A percentile compares a stretch with the other conserved stretches of the same genome.
Conservation (phyloP, 208 protist genomes). For the Crithidia acanthocephali region DNA sequence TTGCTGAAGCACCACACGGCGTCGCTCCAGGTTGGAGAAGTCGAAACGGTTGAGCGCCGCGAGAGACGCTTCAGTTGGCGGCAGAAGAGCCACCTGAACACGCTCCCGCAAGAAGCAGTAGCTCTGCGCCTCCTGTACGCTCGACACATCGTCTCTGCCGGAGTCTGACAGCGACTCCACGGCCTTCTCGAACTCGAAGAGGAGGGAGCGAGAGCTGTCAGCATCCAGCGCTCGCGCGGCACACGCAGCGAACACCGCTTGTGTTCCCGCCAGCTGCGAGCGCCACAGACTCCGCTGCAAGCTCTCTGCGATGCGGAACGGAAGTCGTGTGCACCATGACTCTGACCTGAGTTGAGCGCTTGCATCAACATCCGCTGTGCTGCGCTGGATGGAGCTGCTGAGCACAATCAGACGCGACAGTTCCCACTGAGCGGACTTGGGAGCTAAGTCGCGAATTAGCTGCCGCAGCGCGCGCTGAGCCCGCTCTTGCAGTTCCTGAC, state of each 20-base stretch:
- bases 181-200: conserved; percentile 34
- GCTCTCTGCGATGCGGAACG: conserved; percentile 2
- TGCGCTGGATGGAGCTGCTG: conserved; percentile 8
- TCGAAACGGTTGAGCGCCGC: conserved; percentile 27
- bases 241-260: conserved; percentile 16
- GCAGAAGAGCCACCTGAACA: conserved; percentile 3
- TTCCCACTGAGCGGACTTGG: conserved; percentile 26
- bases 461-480: conserved; percentile 7
- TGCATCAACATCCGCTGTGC: not conserved
- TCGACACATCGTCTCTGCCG: not conserved
- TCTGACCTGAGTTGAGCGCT: not conserved
- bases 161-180: conserved; percentile 4
- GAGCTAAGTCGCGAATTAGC: conserved; percentile 2
- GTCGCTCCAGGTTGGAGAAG: conserved; percentile 19
- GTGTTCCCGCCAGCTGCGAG: conserved; percentile 16
- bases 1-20: conserved; percentile 13
- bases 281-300: conserved; percentile 23
- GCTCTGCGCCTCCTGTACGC: not conserved
- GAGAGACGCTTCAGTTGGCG: conserved; percentile 17
- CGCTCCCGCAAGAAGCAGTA: conserved; percentile 16
- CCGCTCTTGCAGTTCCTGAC: not conserved
- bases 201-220: conserved; percentile 28
- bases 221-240: conserved; percentile 3
- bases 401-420: conserved; percentile 26
- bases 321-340: not conserved